Evolutionary conservation across 2,329 filamentous ascomycete genomes (phyloP).

Genomic region (Aulographum hederae): DNA sequence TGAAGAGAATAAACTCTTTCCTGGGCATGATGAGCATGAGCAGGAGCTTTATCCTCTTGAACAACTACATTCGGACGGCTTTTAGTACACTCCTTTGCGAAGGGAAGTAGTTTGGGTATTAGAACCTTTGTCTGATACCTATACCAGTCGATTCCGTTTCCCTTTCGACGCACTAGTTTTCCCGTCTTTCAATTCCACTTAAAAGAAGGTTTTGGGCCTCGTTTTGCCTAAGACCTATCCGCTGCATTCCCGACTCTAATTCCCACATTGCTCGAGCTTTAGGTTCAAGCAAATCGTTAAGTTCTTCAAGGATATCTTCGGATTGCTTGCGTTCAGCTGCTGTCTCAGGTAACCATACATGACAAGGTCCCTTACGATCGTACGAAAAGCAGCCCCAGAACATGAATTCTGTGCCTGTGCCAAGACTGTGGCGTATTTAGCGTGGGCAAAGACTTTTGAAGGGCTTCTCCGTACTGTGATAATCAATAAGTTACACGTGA

Average conservation of each 20-base stretch:
- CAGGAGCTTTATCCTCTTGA: conserved; percentile 9
- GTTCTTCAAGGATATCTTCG: background rate
- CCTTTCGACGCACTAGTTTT: conserved; percentile 6
- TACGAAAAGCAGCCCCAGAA: no score
- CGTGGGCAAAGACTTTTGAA: no score
- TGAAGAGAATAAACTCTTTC: conserved; percentile 3
- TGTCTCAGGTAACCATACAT: conserved; percentile 10
- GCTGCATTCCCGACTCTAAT: conserved; percentile 6
- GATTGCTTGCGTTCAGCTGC: conserved; percentile 7
- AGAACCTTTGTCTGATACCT: conserved; percentile 8
- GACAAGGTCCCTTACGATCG: conserved; percentile 11
- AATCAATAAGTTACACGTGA: no score
- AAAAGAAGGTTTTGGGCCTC: conserved; percentile 6
- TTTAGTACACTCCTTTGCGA: conserved; percentile 6
- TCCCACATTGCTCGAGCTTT: conserved; percentile 7
- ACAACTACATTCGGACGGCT: conserved; percentile 7
- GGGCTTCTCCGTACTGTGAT: no score
- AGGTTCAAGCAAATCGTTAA: conserved; percentile 8
- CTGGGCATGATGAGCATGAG: conserved; percentile 5
- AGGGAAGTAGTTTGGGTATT: conserved; percentile 8
- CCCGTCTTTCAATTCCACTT: conserved; percentile 6
- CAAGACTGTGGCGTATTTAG: no score
- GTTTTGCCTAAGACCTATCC: conserved; percentile 6
- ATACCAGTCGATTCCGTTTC: no score
- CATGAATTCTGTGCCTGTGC: no score